Evolutionary conservation across 1,284 basidiomycete genomes (phyloP), one percentile per base, ranked within the genome.

Genomic region (Rhizopogon parksii): DNA sequence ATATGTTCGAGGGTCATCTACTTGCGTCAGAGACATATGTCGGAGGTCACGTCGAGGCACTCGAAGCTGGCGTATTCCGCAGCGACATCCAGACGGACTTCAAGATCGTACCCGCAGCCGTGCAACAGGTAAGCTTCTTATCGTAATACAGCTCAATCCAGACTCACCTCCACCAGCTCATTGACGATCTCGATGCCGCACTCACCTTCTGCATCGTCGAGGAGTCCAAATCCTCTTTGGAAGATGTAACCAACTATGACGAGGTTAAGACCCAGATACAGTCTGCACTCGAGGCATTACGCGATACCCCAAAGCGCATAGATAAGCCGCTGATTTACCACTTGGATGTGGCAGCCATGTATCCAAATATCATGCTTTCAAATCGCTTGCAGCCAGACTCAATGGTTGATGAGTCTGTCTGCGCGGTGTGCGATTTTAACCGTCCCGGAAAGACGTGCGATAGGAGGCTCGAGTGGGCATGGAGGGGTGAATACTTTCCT

Each of bases 321-420:
- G 95, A 98, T 72, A 87, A 85, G 21, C 96, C 96, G 0, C 82
- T 99, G 58, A 99, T 99, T 65, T 99, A 99, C 71, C 96, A 99
- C 71, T 73, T 99, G 64, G 96, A 99, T 65, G 96, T 99, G 56
- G 96, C 96, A 1, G 96, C 96, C 59, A 99, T 99, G 96, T 99
- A 99, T 66, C 96, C 96, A 53, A 99, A 99, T 72, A 99, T 99
- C 82, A 99, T 99, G 96, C 88, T 99, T 75, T 97, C 94, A 27
- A 99, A 99, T 68, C 91, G 96, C 50, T 80, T 99, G 2, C 96
- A 99, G 62, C 96, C 96, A 2, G 96, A 99, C 69, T 96, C 96
- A 1, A 91, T 99, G 69, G 91, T 98, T 14, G 91, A 95, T 64
- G 96, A 99, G 69, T 85, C 95, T 6, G 90, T 87, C 40, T 99